Evolutionary conservation across 192 early-diverging fungal genomes (phyloP).

Genomic region (Linnemannia schmuckeri): DNA sequence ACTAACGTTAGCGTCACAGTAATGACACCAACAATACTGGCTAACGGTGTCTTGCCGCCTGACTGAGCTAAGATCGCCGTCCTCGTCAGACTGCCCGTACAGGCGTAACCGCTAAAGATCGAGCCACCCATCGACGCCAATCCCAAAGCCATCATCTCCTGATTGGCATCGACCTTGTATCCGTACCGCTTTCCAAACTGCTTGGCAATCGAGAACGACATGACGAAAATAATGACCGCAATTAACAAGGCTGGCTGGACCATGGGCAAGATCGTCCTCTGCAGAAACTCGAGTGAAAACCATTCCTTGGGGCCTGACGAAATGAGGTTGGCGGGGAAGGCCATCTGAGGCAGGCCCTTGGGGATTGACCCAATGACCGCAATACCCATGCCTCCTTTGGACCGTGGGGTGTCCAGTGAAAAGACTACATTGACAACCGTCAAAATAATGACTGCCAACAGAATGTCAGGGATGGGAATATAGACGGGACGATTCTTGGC

Average conservation of each 20-base stretch:
- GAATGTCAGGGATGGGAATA: constrained; percentile 52
- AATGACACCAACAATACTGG: constrained; percentile 79
- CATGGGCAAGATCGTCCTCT: constrained; percentile 32
- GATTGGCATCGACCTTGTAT: constrained; percentile 54
- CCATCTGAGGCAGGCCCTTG: constrained; percentile 41
- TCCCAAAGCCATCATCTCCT: constrained; percentile 57
- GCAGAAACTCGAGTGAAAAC: constrained; percentile 33
- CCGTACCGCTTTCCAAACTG: constrained; percentile 55
- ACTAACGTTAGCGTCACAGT: constrained; percentile 83
- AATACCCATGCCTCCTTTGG: constrained; percentile 43
- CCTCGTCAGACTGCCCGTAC: constrained; percentile 59
- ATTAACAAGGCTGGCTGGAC: constrained; percentile 52
- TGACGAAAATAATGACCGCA: constrained; percentile 52
- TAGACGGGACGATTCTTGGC: constrained; percentile 34
- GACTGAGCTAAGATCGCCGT: constrained; percentile 89
- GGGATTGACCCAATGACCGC: constrained; percentile 54
- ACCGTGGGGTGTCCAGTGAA: constrained; percentile 43
- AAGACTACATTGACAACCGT: constrained; percentile 41
- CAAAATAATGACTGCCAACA: constrained; percentile 49
- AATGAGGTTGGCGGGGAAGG: constrained; percentile 46
- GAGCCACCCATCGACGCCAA: constrained; percentile 52
- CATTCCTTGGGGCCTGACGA: constrained; percentile 41
- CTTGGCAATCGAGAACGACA: constrained; percentile 57
- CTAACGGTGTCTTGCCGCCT: constrained; percentile 83
- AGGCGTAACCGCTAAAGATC: constrained; percentile 54